Percentiles rank a stretch among this genome's conserved stretches.
Conservation (phyloP, 2,329 filamentous ascomycete species). For the Ilyonectria mors-panacis region DNA sequence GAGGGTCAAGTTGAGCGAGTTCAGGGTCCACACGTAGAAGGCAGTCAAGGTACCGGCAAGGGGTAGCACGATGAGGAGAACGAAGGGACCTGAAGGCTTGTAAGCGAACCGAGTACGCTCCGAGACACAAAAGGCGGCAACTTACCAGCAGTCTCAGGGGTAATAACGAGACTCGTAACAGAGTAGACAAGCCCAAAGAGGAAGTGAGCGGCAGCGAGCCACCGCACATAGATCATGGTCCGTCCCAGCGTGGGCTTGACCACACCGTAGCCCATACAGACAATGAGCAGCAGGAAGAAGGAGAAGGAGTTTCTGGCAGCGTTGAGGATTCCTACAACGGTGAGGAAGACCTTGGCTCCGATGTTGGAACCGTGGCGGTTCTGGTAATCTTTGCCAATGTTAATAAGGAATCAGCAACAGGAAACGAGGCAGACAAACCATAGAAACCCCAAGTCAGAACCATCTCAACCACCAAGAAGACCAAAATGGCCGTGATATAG, state of each 20-base stretch:
- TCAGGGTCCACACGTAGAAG: conserved; percentile 99
- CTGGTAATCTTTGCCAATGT: conserved; percentile 79
- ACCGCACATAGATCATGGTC: conserved; percentile 94
- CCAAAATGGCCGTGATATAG: conserved; percentile 96
- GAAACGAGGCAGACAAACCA: conserved; percentile 63
- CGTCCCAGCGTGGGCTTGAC: conserved; percentile 93
- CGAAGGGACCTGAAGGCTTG: conserved; percentile 76
- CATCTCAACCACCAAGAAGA: conserved; percentile 96
- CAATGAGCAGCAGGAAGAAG: conserved; percentile 97
- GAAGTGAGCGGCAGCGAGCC: conserved; percentile 93
- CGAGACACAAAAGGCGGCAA: conserved; percentile 7
- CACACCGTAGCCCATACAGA: conserved; percentile 99
- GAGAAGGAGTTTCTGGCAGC: conserved; percentile 97
- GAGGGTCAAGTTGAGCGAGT: conserved; percentile 93
- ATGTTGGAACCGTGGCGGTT: conserved; percentile 90
- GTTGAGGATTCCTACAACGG: conserved; percentile 93
- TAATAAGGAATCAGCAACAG: conserved; percentile 38
- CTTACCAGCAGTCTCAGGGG: conserved; percentile 85
- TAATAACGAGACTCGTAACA: conserved; percentile 88
- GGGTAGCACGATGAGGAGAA: conserved; percentile 93
- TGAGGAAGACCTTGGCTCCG: conserved; percentile 87
- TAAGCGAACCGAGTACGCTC: conserved; percentile 35
- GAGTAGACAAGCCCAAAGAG: conserved; percentile 95
- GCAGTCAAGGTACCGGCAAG: conserved; percentile 92
- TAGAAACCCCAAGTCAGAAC: conserved; percentile 99